Evolutionary conservation across 768 basidiomycete species (phyloP).

Genomic region (Lyophyllum decastes): DNA sequence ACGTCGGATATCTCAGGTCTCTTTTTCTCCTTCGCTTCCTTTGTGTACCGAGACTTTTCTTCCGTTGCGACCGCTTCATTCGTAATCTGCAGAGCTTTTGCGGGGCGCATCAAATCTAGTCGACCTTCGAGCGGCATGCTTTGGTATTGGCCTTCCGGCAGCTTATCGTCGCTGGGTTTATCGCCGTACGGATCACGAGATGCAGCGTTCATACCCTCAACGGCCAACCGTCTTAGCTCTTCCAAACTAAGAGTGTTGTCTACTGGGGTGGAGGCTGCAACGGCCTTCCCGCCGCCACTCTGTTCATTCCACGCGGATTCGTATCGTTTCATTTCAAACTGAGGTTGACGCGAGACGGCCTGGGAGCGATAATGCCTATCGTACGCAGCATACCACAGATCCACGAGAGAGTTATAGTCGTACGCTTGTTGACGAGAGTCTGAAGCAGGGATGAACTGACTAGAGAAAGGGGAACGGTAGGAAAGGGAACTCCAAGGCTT

Average conservation of each 20-base stretch:
- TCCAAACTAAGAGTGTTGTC: conserved; percentile 54
- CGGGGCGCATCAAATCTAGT: conserved; percentile 80
- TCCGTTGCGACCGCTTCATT: neutral
- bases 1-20: conserved; percentile 8
- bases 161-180: conserved; percentile 10
- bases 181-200: conserved; percentile 15
- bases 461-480: conserved; percentile 61
- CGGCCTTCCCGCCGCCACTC: conserved; percentile 15
- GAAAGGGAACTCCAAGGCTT: conserved; percentile 90
- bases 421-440: conserved; percentile 52
- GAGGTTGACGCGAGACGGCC: conserved; percentile 37
- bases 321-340: conserved; percentile 69
- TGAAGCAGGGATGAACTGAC: conserved; percentile 24
- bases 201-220: conserved; percentile 52
- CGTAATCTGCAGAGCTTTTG: conserved; percentile 12
- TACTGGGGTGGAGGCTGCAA: conserved; percentile 22
- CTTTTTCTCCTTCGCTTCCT: conserved; percentile 2
- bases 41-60: conserved; percentile 2
- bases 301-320: conserved; percentile 74
- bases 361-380: conserved; percentile 82
- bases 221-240: conserved; percentile 61
- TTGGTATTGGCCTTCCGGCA: conserved; percentile 71
- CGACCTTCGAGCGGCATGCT: conserved; percentile 87
- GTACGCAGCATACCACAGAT: conserved; percentile 91
- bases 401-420: conserved; percentile 79